Percentiles rank a stretch among this genome's conserved stretches.
These are phyloP conservation scores for Canna indica DNA, from an alignment of 176 grass and related monocot genomes.

Conservation along the genomic window DNA sequence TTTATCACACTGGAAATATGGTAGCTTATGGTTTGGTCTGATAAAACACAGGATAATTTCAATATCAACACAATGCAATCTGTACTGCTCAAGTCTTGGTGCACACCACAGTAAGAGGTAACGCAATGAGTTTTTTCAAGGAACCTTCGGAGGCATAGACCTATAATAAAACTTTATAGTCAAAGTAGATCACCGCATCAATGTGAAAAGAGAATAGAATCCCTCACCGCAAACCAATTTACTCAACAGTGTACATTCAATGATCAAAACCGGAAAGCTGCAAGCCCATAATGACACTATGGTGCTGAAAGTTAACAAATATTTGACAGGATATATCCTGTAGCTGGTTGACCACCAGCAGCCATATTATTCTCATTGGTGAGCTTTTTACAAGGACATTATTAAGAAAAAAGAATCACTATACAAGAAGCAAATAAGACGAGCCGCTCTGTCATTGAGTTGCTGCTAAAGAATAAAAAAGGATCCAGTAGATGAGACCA, in stretches of 20 bases:
- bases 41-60: no score
- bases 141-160: no score
- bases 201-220: no score
- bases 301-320: not conserved
- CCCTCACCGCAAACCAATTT: no score
- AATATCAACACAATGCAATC: no score
- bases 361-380: not conserved
- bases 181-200: no score
- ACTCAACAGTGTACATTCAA: no score
- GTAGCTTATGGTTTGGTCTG: no score
- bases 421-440: not conserved
- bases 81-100: no score
- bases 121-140: no score
- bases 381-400: not conserved
- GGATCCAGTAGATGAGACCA: not conserved
- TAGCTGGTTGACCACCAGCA: conserved; percentile 1
- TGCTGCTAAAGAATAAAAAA: not conserved
- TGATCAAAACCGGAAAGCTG: not conserved
- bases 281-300: not conserved
- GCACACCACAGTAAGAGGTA: not conserved
- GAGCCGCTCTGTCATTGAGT: not conserved
- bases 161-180: no score
- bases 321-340: not conserved
- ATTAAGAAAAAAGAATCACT: not conserved
- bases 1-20: no score